Evolutionary conservation across 352 stramenopile genomes (phyloP).

Genomic region (Pythium pectinolyticum): DNA sequence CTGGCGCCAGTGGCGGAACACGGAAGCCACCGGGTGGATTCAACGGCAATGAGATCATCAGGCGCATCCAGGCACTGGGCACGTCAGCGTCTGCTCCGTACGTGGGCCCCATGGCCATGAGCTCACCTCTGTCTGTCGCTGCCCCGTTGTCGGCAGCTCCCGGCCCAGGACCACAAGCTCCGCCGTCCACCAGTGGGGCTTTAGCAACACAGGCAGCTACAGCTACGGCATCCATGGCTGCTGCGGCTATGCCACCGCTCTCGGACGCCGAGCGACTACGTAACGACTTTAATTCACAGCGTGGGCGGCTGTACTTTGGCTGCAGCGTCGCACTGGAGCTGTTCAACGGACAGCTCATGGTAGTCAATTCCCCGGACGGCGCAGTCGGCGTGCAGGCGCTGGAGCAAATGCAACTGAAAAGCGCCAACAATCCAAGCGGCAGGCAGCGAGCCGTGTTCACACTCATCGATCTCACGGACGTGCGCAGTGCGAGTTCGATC

Average conservation of each 20-base stretch:
- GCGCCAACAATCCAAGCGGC: constrained; percentile 44
- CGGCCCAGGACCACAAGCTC: neutral
- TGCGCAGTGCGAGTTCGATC: constrained; percentile 64
- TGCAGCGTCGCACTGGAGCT: constrained; percentile 70
- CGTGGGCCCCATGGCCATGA: constrained; percentile 15
- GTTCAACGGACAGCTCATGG: constrained; percentile 77
- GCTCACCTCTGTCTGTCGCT: neutral
- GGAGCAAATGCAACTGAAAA: constrained; percentile 49
- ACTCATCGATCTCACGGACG: constrained; percentile 61
- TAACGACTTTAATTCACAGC: constrained; percentile 76
- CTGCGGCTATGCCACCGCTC: neutral
- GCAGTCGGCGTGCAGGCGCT: constrained; percentile 62
- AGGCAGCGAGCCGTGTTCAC: constrained; percentile 71
- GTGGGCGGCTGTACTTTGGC: constrained; percentile 58
- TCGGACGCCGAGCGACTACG: constrained; percentile 58
- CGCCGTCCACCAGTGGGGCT: neutral
- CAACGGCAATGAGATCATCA: constrained; percentile 53
- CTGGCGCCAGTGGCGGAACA: too few species aligned
- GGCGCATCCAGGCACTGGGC: constrained; percentile 49
- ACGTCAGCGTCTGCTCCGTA: constrained; percentile 43
- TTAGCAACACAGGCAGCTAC: neutral
- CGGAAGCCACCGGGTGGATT: constrained; percentile 18
- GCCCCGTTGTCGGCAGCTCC: neutral
- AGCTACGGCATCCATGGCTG: neutral
- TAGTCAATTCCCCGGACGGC: constrained; percentile 60